Evolutionary conservation across 2,329 filamentous ascomycete species (phyloP).

Genomic region (Calonectria naviculata): DNA sequence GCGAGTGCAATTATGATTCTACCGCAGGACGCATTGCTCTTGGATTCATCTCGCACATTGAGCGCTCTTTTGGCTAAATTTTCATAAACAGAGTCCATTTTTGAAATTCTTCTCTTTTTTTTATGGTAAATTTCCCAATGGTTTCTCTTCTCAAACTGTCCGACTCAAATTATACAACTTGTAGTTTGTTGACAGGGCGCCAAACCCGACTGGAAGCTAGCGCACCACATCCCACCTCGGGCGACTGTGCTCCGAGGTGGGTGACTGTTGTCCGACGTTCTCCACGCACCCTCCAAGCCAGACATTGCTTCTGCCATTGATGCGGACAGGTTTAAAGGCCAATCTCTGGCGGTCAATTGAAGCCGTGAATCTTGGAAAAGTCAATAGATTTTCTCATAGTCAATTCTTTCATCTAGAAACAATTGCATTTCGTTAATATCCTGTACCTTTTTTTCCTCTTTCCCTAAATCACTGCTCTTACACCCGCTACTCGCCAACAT

Average conservation of each 20-base stretch:
- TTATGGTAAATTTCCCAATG: neutral
- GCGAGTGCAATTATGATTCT: slow-evolving; percentile 7
- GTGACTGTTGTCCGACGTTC: slow-evolving; percentile 1
- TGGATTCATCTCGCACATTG: neutral
- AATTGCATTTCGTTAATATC: neutral
- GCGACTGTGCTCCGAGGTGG: slow-evolving; percentile 10
- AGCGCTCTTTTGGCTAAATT: slow-evolving; percentile 1
- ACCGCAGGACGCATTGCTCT: neutral
- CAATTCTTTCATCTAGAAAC: neutral
- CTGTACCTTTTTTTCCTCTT: neutral
- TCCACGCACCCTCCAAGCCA: neutral
- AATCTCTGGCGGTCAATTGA: neutral
- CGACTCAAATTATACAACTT: neutral
- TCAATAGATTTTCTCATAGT: neutral
- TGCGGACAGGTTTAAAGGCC: neutral
- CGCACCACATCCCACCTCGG: neutral
- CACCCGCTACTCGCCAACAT: neutral
- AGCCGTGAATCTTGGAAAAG: neutral
- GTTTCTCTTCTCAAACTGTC: neutral
- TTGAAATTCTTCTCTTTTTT: neutral
- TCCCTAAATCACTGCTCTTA: neutral
- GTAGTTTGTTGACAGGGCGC: neutral
- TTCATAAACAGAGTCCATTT: slow-evolving; percentile 6
- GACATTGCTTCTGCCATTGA: neutral
- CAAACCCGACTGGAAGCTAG: neutral